Percentiles rank a stretch among this genome's conserved stretches.
These are phyloP conservation scores for Candida silvicultrix DNA, from an alignment of 805 yeast genomes.

Conservation along the genomic window DNA sequence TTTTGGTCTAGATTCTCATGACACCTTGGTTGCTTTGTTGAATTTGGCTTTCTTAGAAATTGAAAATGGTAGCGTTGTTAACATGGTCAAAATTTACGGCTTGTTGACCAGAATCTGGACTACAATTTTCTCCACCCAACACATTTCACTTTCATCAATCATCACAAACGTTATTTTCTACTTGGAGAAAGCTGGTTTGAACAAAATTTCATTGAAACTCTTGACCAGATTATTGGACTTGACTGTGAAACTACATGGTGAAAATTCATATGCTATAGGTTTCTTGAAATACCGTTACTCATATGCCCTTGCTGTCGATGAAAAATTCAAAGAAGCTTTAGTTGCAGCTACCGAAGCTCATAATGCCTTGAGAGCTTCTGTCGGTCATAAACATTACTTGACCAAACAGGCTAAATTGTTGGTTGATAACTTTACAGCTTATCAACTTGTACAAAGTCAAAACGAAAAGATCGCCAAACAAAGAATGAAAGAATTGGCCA, in stretches of 20 bases:
- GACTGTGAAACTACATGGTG: slow-evolving; percentile 48
- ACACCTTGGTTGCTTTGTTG: slow-evolving; percentile 62
- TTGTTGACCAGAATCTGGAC: slow-evolving; percentile 57
- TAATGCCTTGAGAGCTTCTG: slow-evolving; percentile 44
- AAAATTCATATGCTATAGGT: slow-evolving; percentile 54
- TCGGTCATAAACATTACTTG: slow-evolving; percentile 63
- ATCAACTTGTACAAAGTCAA: slow-evolving; percentile 38
- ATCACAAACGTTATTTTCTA: slow-evolving; percentile 54
- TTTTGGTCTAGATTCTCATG: slow-evolving; percentile 74
- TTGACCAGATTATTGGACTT: slow-evolving; percentile 47
- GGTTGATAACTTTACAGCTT: slow-evolving; percentile 48
- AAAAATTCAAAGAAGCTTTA: slow-evolving; percentile 50
- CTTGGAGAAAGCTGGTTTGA: slow-evolving; percentile 46
- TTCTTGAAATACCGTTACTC: slow-evolving; percentile 64
- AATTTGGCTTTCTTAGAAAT: slow-evolving; percentile 73
- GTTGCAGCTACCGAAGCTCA: slow-evolving; percentile 51
- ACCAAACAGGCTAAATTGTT: slow-evolving; percentile 66
- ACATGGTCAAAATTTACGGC: slow-evolving; percentile 55
- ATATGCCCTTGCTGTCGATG: slow-evolving; percentile 46
- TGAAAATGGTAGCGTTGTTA: slow-evolving; percentile 47
- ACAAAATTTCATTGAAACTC: slow-evolving; percentile 42
- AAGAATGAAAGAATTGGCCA: slow-evolving; percentile 14
- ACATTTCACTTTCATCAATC: slow-evolving; percentile 66
- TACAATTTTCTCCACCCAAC: slow-evolving; percentile 44
- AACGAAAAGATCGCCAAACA: slow-evolving; percentile 31